Percentiles rank a stretch among this genome's conserved stretches.
phyloP scores from a whole-genome alignment of 768 basidiomycete genomes.

The Serendipita vermifera region DNA sequence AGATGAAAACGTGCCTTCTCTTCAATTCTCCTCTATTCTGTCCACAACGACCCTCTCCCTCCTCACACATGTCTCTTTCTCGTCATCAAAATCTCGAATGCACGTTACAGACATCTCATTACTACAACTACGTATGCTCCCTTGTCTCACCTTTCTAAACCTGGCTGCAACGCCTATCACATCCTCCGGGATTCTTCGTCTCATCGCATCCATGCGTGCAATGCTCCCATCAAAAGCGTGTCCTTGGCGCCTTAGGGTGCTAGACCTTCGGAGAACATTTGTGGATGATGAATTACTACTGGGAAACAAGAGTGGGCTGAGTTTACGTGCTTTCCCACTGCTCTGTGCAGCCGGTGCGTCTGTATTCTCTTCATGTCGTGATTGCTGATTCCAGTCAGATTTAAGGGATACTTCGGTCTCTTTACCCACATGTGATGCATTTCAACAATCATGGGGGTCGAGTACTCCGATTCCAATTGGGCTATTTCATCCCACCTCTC shows the following conservation, averaged over 20 bases:
- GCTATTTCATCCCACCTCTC: neutral
- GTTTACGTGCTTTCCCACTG: neutral
- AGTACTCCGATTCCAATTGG: neutral
- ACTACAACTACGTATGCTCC: neutral
- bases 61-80: neutral
- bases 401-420: neutral
- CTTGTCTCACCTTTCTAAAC: neutral
- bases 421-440: neutral
- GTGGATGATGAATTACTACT: neutral
- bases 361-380: neutral
- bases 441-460: neutral
- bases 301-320: neutral
- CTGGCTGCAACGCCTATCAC: neutral
- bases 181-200: neutral
- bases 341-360: neutral
- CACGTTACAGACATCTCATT: neutral
- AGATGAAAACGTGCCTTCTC: neutral
- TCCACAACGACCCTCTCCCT: neutral
- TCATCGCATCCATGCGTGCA: neutral
- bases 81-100: neutral
- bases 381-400: neutral
- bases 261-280: neutral
- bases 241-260: neutral
- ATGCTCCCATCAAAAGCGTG: neutral
- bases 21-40: neutral